These are phyloP conservation scores for Lagenidium sp. DNA, from an alignment of 352 stramenopile species.

Conservation along the genomic window DNA sequence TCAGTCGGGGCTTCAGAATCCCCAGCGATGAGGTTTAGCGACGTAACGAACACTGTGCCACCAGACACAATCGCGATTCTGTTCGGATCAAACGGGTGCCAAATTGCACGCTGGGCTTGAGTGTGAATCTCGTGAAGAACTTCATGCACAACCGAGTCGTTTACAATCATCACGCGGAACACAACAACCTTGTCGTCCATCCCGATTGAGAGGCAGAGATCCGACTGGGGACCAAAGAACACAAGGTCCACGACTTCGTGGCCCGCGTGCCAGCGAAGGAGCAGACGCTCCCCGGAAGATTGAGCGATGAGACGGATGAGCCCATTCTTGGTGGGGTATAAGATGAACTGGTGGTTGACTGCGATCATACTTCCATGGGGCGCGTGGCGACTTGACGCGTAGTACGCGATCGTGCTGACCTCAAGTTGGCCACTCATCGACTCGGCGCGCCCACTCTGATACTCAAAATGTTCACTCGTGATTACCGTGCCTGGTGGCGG, in stretches of 20 bases:
- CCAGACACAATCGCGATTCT: slow-evolving; percentile 69
- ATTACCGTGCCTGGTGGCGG: slow-evolving; percentile 38
- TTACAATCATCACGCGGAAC: slow-evolving; percentile 54
- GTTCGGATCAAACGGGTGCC: slow-evolving; percentile 66
- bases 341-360: slow-evolving; percentile 81
- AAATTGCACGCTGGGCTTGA: slow-evolving; percentile 61
- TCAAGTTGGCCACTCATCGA: slow-evolving; percentile 55
- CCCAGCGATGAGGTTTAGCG: slow-evolving; percentile 38
- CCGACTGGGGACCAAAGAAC: slow-evolving; percentile 66
- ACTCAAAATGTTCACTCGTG: slow-evolving; percentile 42
- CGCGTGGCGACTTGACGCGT: slow-evolving; percentile 66
- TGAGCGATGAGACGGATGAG: slow-evolving; percentile 81
- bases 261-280: slow-evolving; percentile 71
- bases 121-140: slow-evolving; percentile 53
- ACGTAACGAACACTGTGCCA: slow-evolving; percentile 48
- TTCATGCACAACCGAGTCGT: slow-evolving; percentile 59
- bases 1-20: slow-evolving; percentile 35
- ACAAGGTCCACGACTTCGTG: slow-evolving; percentile 61
- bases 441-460: slow-evolving; percentile 29
- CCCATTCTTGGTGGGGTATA: slow-evolving; percentile 79
- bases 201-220: slow-evolving; percentile 54
- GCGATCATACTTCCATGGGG: slow-evolving; percentile 67
- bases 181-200: slow-evolving; percentile 72
- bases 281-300: slow-evolving; percentile 57
- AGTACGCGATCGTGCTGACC: slow-evolving; percentile 78